Percentiles rank a stretch among this genome's conserved stretches.
phyloP scores from a whole-genome alignment of 1,284 basidiomycete species.

The Sanghuangporus sanghuang region DNA sequence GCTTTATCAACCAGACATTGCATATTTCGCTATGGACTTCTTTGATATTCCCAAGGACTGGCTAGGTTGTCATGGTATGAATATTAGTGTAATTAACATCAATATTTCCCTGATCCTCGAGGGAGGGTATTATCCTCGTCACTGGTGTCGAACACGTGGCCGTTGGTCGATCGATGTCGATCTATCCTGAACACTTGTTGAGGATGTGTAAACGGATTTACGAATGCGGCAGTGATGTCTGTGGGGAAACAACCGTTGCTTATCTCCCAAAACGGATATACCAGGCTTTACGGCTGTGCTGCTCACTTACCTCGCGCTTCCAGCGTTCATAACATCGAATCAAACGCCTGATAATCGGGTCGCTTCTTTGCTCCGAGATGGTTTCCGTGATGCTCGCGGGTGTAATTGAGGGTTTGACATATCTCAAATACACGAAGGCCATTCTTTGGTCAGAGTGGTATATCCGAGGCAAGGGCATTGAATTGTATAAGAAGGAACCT shows the following conservation, averaged over 20 bases:
- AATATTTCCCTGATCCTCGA: neutral
- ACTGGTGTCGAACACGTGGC: neutral
- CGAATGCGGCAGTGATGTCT: neutral
- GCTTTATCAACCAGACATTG: neutral
- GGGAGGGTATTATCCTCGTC: neutral
- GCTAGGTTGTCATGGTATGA: neutral
- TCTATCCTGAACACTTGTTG: neutral
- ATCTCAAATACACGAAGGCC: neutral
- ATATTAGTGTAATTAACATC: neutral
- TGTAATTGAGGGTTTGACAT: neutral
- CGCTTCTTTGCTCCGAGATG: neutral
- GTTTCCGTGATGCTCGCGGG: neutral
- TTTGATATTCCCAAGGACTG: neutral
- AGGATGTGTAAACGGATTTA: neutral
- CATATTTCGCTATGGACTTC: neutral
- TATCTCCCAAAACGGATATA: neutral
- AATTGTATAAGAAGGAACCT: neutral
- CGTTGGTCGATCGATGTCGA: neutral
- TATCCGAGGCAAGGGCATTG: neutral
- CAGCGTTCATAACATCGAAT: neutral
- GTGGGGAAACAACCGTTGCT: constrained; percentile 3
- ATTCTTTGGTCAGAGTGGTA: neutral
- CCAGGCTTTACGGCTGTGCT: neutral
- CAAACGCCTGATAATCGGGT: neutral
- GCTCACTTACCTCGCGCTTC: neutral